Conservation (phyloP, 768 basidiomycete species). For the Agaricus subrufescens region DNA sequence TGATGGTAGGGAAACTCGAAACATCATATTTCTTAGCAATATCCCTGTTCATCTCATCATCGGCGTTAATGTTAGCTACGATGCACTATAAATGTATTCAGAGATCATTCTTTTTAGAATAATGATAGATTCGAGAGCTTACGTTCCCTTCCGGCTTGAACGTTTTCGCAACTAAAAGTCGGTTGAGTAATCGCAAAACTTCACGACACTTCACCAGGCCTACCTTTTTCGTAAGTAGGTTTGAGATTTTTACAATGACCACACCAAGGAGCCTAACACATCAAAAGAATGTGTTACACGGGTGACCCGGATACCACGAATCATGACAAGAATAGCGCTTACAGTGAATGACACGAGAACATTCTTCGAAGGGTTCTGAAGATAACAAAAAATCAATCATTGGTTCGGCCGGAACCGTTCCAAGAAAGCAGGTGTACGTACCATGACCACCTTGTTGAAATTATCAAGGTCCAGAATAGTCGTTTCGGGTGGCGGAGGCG, state of each 20-base stretch:
- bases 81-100: slow-evolving; percentile 54
- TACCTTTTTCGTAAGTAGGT: slow-evolving; percentile 80
- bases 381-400: neutral
- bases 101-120: neutral
- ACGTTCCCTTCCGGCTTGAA: slow-evolving; percentile 79
- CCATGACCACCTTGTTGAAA: slow-evolving; percentile 74
- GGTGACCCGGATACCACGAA: slow-evolving; percentile 3
- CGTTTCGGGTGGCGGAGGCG: slow-evolving; percentile 72
- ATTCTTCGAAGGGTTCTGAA: slow-evolving; percentile 65
- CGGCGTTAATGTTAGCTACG: slow-evolving; percentile 88
- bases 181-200: neutral
- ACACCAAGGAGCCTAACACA: slow-evolving; percentile 68
- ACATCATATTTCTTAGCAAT: slow-evolving; percentile 72
- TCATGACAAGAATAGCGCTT: slow-evolving; percentile 17
- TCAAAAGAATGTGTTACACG: slow-evolving; percentile 5
- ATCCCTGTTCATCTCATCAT: slow-evolving; percentile 73
- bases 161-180: slow-evolving; percentile 58
- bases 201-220: neutral
- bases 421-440: slow-evolving; percentile 20
- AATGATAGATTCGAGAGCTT: slow-evolving; percentile 17
- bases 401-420: neutral
- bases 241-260: slow-evolving; percentile 94
- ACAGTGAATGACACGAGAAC: slow-evolving; percentile 84
- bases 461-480: slow-evolving; percentile 62
- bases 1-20: slow-evolving; percentile 86